A percentile compares a stretch with the other conserved stretches of the same genome.
Conservation (phyloP, 2,329 filamentous ascomycete species). For the Neurospora crassa region DNA sequence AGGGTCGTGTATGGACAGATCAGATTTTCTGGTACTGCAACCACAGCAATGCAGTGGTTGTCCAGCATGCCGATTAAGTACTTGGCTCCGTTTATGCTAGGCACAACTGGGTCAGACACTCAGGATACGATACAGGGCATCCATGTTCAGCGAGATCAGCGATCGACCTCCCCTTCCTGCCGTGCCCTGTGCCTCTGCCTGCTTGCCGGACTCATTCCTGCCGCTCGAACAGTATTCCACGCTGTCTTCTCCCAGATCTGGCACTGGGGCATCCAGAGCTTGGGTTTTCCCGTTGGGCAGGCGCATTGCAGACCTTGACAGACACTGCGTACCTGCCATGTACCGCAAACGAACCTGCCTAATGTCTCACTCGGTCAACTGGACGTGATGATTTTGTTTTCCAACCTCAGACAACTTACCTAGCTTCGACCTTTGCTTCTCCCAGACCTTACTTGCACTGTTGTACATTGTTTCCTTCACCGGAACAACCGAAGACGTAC, state of each 20-base stretch:
- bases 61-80: not conserved
- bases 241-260: not conserved
- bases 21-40: not conserved
- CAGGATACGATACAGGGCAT: not conserved
- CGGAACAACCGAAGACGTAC: not conserved
- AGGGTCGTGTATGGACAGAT: not conserved
- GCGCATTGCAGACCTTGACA: not conserved
- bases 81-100: not conserved
- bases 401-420: not conserved
- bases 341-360: not conserved
- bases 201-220: not conserved
- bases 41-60: not conserved
- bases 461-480: not conserved
- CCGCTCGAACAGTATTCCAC: not conserved
- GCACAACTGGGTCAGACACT: not conserved
- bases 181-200: no score
- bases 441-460: not conserved
- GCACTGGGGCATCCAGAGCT: not conserved
- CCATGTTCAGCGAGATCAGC: not conserved
- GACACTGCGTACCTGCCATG: not conserved
- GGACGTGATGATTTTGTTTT: not conserved
- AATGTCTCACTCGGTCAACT: not conserved
- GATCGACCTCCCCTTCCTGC: no score
- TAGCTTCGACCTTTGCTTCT: not conserved
- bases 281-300: not conserved